These are phyloP conservation scores for Triticum aestivum DNA, from an alignment of 176 grass and related monocot species.

Conservation along the genomic window IWGSC_CS_RefSeq_v2.1 NC_057802.1:559262478-559262977, in stretches of 20 bases:
- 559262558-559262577: too few species aligned
- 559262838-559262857: neutral
- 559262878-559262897: neutral
- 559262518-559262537: too few species aligned
- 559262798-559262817: slow-evolving; percentile 12
- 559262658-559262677: neutral
- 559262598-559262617: neutral
- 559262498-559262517: too few species aligned
- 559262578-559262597: neutral
- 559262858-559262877: neutral
- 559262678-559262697: neutral
- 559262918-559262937: slow-evolving; percentile 22
- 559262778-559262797: neutral
- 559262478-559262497: too few species aligned
- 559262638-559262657: neutral
- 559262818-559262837: neutral
- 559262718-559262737: neutral
- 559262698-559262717: neutral
- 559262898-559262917: neutral
- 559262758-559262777: neutral
- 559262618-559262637: neutral
- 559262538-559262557: too few species aligned
- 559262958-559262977: slow-evolving; percentile 50
- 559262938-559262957: slow-evolving; percentile 49
- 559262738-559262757: neutral